Conservation (phyloP, 2,329 filamentous ascomycete species). For the Penicillium sp. region DNA sequence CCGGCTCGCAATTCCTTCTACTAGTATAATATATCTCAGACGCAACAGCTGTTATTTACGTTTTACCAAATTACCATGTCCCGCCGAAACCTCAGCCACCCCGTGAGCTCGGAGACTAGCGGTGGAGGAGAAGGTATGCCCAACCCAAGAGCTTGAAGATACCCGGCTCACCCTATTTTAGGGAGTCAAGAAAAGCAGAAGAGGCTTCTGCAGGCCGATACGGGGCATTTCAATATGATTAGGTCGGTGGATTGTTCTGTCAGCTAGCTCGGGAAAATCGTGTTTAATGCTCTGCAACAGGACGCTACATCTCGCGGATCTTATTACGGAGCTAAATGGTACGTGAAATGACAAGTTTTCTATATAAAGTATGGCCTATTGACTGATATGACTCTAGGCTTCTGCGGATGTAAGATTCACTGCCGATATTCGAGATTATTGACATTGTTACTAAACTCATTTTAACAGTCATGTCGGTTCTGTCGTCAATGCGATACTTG, state of each 20-base stretch:
- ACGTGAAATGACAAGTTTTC: slow-evolving; percentile 13
- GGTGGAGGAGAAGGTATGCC: slow-evolving; percentile 23
- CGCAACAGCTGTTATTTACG: neutral
- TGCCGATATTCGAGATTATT: neutral
- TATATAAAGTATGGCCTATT: slow-evolving; percentile 14
- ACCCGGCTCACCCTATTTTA: slow-evolving; percentile 14
- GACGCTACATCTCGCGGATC: slow-evolving; percentile 48
- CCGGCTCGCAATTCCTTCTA: neutral
- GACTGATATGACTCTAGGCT: slow-evolving; percentile 31
- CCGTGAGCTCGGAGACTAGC: slow-evolving; percentile 30
- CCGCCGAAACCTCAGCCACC: slow-evolving; percentile 28
- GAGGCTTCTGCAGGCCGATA: slow-evolving; percentile 44
- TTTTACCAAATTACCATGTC: slow-evolving; percentile 31
- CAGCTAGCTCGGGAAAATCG: neutral
- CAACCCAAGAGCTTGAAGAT: slow-evolving; percentile 7
- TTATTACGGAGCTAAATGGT: slow-evolving; percentile 50
- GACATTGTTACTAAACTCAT: slow-evolving; percentile 1
- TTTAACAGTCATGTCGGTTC: slow-evolving; percentile 76
- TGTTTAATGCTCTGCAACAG: slow-evolving; percentile 24
- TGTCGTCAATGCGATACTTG: slow-evolving; percentile 90
- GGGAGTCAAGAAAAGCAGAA: slow-evolving; percentile 49
- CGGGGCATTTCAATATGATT: slow-evolving; percentile 50
- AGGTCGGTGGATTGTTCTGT: slow-evolving; percentile 31
- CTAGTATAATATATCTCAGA: neutral
- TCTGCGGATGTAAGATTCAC: slow-evolving; percentile 43